phyloP scores from a whole-genome alignment of 2,329 filamentous ascomycete species.

The Fusarium sp. region DNA sequence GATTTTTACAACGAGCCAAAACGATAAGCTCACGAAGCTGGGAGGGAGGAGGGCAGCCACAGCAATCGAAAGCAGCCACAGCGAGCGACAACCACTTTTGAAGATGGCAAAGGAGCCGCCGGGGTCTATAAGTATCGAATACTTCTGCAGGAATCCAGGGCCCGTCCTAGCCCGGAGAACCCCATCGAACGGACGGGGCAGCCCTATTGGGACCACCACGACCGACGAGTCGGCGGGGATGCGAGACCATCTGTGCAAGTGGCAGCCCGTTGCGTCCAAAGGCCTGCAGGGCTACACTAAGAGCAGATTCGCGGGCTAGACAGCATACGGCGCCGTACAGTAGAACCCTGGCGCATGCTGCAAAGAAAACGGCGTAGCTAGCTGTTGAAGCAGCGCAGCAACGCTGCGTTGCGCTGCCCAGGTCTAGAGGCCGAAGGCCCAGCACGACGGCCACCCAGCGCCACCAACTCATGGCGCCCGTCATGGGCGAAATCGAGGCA shows the following conservation, averaged over 20 bases:
- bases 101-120: conserved; percentile 33
- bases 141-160: conserved; percentile 35
- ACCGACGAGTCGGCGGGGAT: conserved; percentile 24
- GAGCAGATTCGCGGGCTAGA: conserved; percentile 30
- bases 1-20: conserved; percentile 30
- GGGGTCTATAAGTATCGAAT: conserved; percentile 42
- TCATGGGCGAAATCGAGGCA: conserved; percentile 26
- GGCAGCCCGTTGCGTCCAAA: conserved; percentile 20
- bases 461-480: conserved; percentile 29
- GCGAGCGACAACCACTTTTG: conserved; percentile 16
- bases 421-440: conserved; percentile 18
- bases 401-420: background rate
- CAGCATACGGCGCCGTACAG: background rate
- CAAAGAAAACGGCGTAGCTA: conserved; percentile 26
- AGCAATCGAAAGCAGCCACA: conserved; percentile 38
- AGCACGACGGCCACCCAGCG: conserved; percentile 20
- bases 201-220: conserved; percentile 39
- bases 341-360: conserved; percentile 30
- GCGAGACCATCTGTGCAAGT: conserved; percentile 32
- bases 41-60: conserved; percentile 24
- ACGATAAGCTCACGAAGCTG: conserved; percentile 30
- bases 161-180: conserved; percentile 25
- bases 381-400: conserved; percentile 11
- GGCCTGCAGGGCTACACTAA: conserved; percentile 38
- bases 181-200: conserved; percentile 38